Evolutionary conservation across 2,329 filamentous ascomycete genomes (phyloP).

Genomic region (Hymenoscyphus scutula): DNA sequence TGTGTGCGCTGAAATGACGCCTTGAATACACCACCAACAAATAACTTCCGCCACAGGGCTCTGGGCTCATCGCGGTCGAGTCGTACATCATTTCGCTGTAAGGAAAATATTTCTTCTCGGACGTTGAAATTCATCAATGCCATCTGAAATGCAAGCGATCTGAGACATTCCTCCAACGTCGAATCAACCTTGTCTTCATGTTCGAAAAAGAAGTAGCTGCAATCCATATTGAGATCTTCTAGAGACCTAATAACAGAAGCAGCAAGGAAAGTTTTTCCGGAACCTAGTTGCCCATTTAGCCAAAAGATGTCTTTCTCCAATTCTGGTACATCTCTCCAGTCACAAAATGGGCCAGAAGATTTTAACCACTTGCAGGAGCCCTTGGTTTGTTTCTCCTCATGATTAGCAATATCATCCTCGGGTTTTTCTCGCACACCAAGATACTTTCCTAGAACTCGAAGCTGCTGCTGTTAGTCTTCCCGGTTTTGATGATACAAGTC

Average conservation of each 20-base stretch:
- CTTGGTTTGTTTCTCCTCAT: constrained; percentile 5
- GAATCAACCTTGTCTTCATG: constrained; percentile 32
- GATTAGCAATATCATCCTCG: constrained; percentile 22
- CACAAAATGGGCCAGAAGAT: not conserved
- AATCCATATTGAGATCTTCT: constrained; percentile 19
- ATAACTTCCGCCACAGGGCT: not conserved
- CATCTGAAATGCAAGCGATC: constrained; percentile 35
- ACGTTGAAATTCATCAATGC: constrained; percentile 12
- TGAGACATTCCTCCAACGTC: constrained; percentile 24
- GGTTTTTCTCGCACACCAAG: constrained; percentile 22
- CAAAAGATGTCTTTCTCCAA: constrained; percentile 29
- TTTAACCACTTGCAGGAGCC: constrained; percentile 7
- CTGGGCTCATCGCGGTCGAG: not conserved
- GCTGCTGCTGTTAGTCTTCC: constrained; percentile 7
- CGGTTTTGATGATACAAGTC: too few relatives aligned
- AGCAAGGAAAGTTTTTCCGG: constrained; percentile 37
- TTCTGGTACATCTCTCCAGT: not conserved
- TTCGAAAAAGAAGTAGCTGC: constrained; percentile 32
- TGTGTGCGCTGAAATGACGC: not conserved
- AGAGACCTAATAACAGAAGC: constrained; percentile 17
- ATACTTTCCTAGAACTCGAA: constrained; percentile 13
- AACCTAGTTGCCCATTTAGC: constrained; percentile 32
- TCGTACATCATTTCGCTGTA: not conserved
- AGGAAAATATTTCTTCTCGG: not conserved
- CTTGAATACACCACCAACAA: not conserved